These are phyloP conservation scores for Hirschfeldia incana DNA, from an alignment of 345 rosid species.

Conservation along the genomic window DNA sequence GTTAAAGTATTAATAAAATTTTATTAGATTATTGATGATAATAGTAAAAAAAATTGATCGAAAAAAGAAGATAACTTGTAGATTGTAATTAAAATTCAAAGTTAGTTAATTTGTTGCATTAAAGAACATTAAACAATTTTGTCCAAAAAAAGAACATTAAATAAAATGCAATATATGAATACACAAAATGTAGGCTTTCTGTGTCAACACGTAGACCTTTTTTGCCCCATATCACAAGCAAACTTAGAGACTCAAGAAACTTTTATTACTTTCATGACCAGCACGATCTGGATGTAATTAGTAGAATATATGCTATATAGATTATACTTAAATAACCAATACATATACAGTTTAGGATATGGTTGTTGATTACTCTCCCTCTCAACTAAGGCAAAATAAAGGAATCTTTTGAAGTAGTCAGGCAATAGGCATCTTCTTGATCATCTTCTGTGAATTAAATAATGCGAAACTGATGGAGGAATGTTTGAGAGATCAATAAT, in stretches of 20 bases:
- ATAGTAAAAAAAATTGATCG: no score
- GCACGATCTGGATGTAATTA: slow-evolving; percentile 5
- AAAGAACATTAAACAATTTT: background rate
- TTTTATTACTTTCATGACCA: slow-evolving; percentile 28
- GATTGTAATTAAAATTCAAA: slow-evolving; percentile 6
- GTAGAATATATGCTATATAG: background rate
- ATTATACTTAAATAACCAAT: background rate
- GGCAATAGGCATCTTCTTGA: slow-evolving; percentile 9
- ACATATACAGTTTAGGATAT: slow-evolving; percentile 21
- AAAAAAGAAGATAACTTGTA: slow-evolving; percentile 19
- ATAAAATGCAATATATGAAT: background rate
- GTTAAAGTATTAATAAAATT: no score
- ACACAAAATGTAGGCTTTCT: slow-evolving; percentile 22
- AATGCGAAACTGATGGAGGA: slow-evolving; percentile 33
- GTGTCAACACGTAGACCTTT: slow-evolving; percentile 40
- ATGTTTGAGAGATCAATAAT: slow-evolving; percentile 36
- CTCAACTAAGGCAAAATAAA: slow-evolving; percentile 20
- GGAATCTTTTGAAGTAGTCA: slow-evolving; percentile 23
- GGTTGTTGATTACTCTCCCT: slow-evolving; percentile 29
- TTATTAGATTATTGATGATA: no score
- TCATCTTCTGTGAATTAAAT: slow-evolving; percentile 17
- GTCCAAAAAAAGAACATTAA: no score
- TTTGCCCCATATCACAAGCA: slow-evolving; percentile 39
- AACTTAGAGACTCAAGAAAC: slow-evolving; percentile 38
- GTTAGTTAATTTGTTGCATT: slow-evolving; percentile 41